Evolutionary conservation across 331 rosid species (phyloP).

Genomic region (Spiraea crenata): DNA sequence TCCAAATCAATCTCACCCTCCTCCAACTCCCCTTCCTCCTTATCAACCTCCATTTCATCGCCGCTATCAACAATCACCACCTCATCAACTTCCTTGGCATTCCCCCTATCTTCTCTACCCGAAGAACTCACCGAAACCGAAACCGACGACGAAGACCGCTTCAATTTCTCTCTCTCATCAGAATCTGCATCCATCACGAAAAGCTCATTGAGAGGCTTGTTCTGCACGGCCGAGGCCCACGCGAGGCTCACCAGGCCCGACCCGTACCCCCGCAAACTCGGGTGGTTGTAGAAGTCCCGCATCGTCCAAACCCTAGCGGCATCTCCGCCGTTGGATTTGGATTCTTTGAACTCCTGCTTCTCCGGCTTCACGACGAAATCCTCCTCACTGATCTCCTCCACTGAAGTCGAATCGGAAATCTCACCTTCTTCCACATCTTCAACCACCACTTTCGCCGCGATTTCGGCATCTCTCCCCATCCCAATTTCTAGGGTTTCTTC

Average conservation of each 20-base stretch:
- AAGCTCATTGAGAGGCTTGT: conserved; percentile 74
- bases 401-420: conserved; percentile 84
- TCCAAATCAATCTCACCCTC: conserved; percentile 99
- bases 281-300: conserved; percentile 70
- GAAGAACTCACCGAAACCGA: conserved; percentile 20
- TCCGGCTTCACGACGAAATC: conserved; percentile 66
- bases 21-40: conserved; percentile 93
- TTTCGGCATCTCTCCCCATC: conserved; percentile 52
- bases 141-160: conserved; percentile 30
- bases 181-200: conserved; percentile 64
- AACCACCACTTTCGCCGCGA: conserved; percentile 27
- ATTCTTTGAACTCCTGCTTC: conserved; percentile 34
- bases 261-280: conserved; percentile 61
- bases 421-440: conserved; percentile 96
- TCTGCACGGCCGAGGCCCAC: conserved; percentile 98
- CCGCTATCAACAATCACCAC: conserved; percentile 34
- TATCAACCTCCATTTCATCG: conserved; percentile 47
- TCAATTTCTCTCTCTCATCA: conserved; percentile 44
- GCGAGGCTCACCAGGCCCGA: conserved; percentile 74
- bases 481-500: conserved; percentile 24
- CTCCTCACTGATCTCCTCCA: conserved; percentile 83
- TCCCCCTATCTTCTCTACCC: conserved; percentile 23
- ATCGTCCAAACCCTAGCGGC: conserved; percentile 76
- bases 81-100: conserved; percentile 24
- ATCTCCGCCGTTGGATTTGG: conserved; percentile 37